Evolutionary conservation across 441 rosid genomes (phyloP).

Genomic region (Pelargonium cotyledonis): DNA sequence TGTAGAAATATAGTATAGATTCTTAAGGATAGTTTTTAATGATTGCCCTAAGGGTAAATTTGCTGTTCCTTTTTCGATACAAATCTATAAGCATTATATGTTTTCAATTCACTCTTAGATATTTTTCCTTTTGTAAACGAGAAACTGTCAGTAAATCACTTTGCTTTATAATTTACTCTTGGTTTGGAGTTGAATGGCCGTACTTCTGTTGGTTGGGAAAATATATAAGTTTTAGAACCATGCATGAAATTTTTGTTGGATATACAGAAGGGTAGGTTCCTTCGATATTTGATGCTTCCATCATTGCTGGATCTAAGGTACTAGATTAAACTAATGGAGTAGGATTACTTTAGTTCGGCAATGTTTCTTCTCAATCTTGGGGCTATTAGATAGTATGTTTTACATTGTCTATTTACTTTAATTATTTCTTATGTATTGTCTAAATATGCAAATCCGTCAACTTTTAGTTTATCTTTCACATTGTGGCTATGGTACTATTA

Average conservation of each 20-base stretch:
- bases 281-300: neutral
- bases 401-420: no score
- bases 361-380: no score
- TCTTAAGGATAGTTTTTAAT: neutral
- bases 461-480: neutral
- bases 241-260: neutral
- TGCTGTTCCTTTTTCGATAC: neutral
- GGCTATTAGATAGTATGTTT: no score
- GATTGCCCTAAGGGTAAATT: neutral
- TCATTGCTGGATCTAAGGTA: neutral
- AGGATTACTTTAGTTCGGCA: no score
- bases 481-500: neutral
- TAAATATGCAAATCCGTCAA: neutral
- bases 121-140: neutral
- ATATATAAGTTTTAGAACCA: neutral
- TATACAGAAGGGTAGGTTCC: no score
- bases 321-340: neutral
- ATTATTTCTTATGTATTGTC: no score
- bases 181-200: no score
- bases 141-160: neutral
- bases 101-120: neutral
- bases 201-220: no score
- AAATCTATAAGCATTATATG: neutral
- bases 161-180: neutral
- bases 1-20: neutral